phyloP scores from a whole-genome alignment of 1,284 basidiomycete species.

The Boletus albobrunnescens region DNA sequence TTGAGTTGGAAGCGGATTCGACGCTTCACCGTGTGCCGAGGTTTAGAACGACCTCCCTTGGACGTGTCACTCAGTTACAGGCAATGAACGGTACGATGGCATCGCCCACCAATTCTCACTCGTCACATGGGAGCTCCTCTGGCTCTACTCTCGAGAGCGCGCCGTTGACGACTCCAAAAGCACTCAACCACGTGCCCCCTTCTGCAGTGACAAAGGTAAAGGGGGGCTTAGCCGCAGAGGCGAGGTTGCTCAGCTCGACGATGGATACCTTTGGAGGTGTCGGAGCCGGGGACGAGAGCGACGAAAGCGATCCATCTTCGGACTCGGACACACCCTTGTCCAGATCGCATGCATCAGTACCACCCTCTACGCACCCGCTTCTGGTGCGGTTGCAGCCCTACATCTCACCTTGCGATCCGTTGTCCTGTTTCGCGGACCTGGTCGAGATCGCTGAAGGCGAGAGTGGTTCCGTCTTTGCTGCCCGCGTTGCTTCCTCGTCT shows the following conservation, averaged over 20 bases:
- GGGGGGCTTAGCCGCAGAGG: conserved; percentile 22
- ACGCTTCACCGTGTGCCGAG: conserved; percentile 28
- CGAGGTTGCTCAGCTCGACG: conserved; percentile 29
- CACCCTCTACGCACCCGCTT: conserved; percentile 30
- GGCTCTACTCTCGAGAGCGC: conserved; percentile 22
- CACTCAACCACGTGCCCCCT: conserved; percentile 8
- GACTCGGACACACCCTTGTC: conserved; percentile 33
- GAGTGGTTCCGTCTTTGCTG: conserved; percentile 68
- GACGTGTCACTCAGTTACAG: conserved; percentile 27
- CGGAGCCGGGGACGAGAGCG: conserved; percentile 17
- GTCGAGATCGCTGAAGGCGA: conserved; percentile 78
- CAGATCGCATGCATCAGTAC: neutral
- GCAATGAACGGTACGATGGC: conserved; percentile 4
- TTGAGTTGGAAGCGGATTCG: conserved; percentile 24
- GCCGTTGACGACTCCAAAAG: conserved; percentile 16
- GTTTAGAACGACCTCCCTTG: conserved; percentile 30
- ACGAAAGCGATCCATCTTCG: conserved; percentile 1
- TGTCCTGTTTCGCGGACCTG: conserved; percentile 57
- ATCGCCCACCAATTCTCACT: conserved; percentile 26
- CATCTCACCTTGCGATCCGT: conserved; percentile 62
- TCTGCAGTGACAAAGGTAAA: conserved; percentile 10
- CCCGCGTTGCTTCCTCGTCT: conserved; percentile 42
- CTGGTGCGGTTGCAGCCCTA: conserved; percentile 61
- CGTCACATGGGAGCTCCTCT: conserved; percentile 24
- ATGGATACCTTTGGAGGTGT: conserved; percentile 41